Conservation (phyloP, 1,139 yeast species). For the Casaregolazyma suthepensis region DNA sequence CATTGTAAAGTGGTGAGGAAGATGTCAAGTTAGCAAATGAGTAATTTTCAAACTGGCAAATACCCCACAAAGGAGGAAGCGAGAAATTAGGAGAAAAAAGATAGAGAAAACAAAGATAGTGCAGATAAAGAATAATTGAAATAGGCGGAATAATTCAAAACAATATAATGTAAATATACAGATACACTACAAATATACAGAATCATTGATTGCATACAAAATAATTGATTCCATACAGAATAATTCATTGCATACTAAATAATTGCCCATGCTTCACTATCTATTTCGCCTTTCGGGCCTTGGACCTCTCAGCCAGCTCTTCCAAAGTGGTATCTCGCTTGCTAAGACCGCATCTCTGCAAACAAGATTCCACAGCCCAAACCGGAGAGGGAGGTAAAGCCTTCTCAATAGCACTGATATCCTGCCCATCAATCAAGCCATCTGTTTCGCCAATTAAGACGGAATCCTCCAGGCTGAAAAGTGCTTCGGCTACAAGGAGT, state of each 20-base stretch:
- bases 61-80: not conserved
- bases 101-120: not conserved
- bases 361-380: conserved; percentile 14
- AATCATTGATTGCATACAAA: too few species aligned
- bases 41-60: not conserved
- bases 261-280: not conserved
- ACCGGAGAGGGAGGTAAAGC: conserved; percentile 17
- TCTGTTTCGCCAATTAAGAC: conserved; percentile 14
- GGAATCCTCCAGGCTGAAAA: conserved; percentile 17
- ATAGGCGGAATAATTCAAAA: not conserved
- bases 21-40: not conserved
- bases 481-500: conserved; percentile 16
- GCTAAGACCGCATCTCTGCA: conserved; percentile 12
- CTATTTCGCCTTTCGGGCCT: not conserved
- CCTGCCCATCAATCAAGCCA: conserved; percentile 15
- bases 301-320: not conserved
- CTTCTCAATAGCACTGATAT: conserved; percentile 12
- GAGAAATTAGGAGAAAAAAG: not conserved
- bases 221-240: too few species aligned
- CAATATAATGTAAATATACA: not conserved
- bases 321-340: not conserved
- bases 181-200: too few species aligned
- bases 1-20: not conserved
- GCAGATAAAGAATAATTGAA: not conserved
- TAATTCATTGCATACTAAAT: too few species aligned